phyloP scores from a whole-genome alignment of 2,329 filamentous ascomycete genomes.

The Sporothrix schenckii region DNA sequence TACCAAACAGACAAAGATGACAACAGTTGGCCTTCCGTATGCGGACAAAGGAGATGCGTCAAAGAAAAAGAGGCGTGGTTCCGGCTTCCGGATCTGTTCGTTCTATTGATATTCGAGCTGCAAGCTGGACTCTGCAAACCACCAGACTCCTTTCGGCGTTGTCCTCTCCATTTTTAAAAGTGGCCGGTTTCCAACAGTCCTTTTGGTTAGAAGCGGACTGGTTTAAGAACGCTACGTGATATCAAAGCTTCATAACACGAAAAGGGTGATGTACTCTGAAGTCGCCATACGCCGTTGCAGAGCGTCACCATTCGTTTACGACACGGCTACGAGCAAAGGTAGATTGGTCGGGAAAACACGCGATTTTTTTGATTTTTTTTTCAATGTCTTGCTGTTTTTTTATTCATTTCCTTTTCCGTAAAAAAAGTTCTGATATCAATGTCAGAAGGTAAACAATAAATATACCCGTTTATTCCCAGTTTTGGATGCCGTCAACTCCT shows the following conservation, averaged over 20 bases:
- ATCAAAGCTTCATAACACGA: background rate
- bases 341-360: no score
- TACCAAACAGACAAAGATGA: background rate
- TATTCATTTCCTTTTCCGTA: conserved; percentile 27
- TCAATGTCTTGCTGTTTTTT: conserved; percentile 30
- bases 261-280: no score
- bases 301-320: background rate
- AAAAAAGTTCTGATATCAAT: conserved; percentile 6
- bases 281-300: background rate
- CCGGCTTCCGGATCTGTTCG: background rate
- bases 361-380: background rate
- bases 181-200: background rate
- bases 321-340: background rate
- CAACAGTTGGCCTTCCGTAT: background rate
- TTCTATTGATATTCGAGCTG: background rate
- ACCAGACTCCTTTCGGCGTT: background rate
- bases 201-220: background rate
- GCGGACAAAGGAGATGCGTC: background rate
- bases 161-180: background rate
- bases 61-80: background rate
- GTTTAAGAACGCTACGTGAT: no score
- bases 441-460: conserved; percentile 26
- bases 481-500: conserved; percentile 25
- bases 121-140: background rate
- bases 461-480: conserved; percentile 28